Conservation (phyloP, 2,329 filamentous ascomycete genomes). For the Scedosporium boydii region DNA sequence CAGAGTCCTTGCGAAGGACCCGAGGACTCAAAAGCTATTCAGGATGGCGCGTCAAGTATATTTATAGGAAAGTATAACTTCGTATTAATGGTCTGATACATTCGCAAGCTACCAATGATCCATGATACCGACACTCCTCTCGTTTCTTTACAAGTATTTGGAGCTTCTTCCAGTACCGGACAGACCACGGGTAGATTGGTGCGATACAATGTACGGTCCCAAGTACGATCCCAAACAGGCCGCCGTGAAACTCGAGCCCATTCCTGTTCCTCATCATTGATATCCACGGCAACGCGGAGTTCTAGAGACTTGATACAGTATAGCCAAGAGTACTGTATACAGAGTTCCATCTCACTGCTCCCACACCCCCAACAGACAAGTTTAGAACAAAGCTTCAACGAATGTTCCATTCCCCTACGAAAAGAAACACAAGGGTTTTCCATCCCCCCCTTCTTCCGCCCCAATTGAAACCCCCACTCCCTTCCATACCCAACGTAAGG, state of each 20-base stretch:
- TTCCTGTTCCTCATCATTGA: no score
- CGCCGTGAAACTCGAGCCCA: background rate
- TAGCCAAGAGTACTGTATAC: background rate
- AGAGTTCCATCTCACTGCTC: background rate
- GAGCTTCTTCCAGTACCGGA: no score
- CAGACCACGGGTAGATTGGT: no score
- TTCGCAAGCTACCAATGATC: background rate
- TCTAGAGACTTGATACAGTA: background rate
- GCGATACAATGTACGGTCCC: no score
- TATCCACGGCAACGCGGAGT: background rate
- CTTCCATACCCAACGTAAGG: background rate
- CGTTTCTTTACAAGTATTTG: background rate
- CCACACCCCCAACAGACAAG: background rate
- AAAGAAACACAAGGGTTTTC: background rate
- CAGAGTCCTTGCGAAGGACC: background rate
- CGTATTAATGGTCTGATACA: background rate
- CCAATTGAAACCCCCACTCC: background rate
- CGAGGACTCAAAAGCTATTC: background rate
- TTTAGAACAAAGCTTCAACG: background rate
- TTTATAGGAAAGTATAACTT: background rate
- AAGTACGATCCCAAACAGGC: background rate
- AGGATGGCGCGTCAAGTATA: background rate
- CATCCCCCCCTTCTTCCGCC: background rate
- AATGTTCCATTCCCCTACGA: no score
- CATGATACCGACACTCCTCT: background rate